A percentile compares a stretch with the other conserved stretches of the same genome.
phyloP scores from a whole-genome alignment of 768 basidiomycete species.

The Mycena chlorophos region DNA sequence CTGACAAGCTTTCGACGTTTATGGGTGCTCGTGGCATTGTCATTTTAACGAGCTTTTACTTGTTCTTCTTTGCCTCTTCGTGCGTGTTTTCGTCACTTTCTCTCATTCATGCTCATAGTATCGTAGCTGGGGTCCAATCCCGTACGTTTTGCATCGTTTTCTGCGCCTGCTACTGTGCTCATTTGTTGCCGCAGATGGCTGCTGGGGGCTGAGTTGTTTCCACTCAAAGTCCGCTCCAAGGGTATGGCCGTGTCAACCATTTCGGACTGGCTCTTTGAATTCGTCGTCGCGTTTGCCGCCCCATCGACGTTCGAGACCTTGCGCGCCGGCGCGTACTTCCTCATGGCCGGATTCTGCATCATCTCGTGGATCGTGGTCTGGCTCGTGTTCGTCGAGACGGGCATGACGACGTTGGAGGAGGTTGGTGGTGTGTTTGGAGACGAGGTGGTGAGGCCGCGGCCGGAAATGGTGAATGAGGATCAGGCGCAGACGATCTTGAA shows the following conservation, averaged over 20 bases:
- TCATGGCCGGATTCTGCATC: constrained; percentile 48
- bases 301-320: constrained; percentile 49
- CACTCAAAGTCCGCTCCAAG: constrained; percentile 60
- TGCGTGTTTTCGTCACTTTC: constrained; percentile 22
- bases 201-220: constrained; percentile 53
- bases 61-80: constrained; percentile 58
- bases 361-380: constrained; percentile 47
- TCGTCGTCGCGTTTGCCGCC: constrained; percentile 51
- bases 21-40: constrained; percentile 33
- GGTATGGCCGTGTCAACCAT: constrained; percentile 65
- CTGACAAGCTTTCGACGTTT: constrained; percentile 28
- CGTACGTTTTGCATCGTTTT: no score
- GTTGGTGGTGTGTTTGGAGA: constrained; percentile 52
- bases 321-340: constrained; percentile 51
- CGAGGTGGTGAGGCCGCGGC: constrained; percentile 12
- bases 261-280: constrained; percentile 74
- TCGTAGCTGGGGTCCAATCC: constrained; percentile 50
- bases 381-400: constrained; percentile 52
- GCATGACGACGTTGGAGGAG: constrained; percentile 46
- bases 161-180: no score
- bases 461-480: constrained; percentile 4
- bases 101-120: constrained; percentile 8
- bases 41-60: constrained; percentile 54
- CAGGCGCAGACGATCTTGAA: constrained; percentile 8
- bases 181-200: no score